phyloP scores from a whole-genome alignment of 2,329 filamentous ascomycete species.

The Alternaria postmessia region DNA sequence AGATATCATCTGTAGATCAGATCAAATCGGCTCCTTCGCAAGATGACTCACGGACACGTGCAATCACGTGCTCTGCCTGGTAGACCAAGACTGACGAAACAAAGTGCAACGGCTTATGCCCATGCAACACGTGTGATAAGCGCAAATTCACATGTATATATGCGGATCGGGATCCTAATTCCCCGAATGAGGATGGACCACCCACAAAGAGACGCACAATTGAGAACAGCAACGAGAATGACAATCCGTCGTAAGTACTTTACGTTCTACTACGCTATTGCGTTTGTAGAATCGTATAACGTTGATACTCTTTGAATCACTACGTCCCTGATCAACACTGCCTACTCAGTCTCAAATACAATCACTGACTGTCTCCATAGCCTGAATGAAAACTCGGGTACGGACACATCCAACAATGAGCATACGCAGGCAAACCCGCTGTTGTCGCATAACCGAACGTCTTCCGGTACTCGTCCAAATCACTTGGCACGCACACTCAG shows the following conservation, averaged over 20 bases:
- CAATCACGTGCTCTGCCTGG: background rate
- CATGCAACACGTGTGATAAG: constrained; percentile 67
- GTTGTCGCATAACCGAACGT: constrained; percentile 23
- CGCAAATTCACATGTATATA: constrained; percentile 53
- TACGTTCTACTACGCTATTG: background rate
- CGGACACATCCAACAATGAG: constrained; percentile 36
- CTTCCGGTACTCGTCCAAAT: constrained; percentile 22
- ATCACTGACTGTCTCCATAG: constrained; percentile 2
- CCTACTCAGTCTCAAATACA: background rate
- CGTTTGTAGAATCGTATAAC: background rate
- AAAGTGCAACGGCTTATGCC: constrained; percentile 67
- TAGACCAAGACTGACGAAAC: constrained; percentile 17
- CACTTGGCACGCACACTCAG: constrained; percentile 9
- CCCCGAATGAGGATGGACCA: constrained; percentile 50
- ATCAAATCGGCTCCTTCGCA: background rate
- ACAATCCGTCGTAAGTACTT: constrained; percentile 20
- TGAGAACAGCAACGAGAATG: constrained; percentile 28
- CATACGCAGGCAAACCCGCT: constrained; percentile 30
- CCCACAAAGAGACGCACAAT: constrained; percentile 43
- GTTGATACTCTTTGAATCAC: background rate
- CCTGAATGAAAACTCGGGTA: constrained; percentile 28
- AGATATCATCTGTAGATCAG: background rate
- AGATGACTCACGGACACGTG: background rate
- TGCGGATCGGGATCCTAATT: constrained; percentile 45
- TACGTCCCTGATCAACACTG: background rate